phyloP scores from a whole-genome alignment of 139 green algal genomes.

The Micromonas pusilla region DNA sequence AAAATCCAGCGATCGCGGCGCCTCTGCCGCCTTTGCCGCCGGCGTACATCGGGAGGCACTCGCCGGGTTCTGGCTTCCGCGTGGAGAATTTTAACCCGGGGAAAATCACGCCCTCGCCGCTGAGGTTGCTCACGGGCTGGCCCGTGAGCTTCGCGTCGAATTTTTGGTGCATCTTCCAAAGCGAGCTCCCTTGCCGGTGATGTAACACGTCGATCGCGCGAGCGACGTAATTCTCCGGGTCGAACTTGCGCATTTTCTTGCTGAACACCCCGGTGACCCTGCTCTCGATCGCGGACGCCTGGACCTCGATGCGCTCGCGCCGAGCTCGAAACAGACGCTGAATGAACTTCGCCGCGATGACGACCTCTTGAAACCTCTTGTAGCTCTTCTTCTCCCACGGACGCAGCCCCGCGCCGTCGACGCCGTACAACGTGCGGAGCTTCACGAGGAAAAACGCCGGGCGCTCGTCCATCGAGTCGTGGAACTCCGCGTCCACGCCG shows the following conservation, averaged over 20 bases:
- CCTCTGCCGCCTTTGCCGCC: no score
- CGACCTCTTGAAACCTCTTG: neutral
- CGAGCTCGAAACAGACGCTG: neutral
- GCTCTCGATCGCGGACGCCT: neutral
- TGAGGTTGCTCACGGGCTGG: neutral
- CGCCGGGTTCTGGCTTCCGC: neutral
- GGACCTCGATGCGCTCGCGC: neutral
- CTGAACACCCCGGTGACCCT: neutral
- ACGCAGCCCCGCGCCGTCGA: neutral
- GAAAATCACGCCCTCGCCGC: neutral
- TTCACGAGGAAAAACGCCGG: slow-evolving; percentile 9
- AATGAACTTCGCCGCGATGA: neutral
- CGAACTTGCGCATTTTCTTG: neutral
- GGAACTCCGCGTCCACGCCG: neutral
- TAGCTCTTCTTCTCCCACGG: neutral
- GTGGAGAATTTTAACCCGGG: neutral
- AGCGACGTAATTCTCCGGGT: neutral
- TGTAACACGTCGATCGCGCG: slow-evolving; percentile 20
- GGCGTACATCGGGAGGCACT: no score
- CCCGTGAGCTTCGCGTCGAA: neutral
- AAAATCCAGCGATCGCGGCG: no score
- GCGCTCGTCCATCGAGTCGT: neutral
- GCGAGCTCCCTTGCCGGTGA: neutral
- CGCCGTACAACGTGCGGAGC: slow-evolving; percentile 5
- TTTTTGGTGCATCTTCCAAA: slow-evolving; percentile 5